Conservation (phyloP, 208 protist genomes). For the Acanthamoeba castellanii region DNA sequence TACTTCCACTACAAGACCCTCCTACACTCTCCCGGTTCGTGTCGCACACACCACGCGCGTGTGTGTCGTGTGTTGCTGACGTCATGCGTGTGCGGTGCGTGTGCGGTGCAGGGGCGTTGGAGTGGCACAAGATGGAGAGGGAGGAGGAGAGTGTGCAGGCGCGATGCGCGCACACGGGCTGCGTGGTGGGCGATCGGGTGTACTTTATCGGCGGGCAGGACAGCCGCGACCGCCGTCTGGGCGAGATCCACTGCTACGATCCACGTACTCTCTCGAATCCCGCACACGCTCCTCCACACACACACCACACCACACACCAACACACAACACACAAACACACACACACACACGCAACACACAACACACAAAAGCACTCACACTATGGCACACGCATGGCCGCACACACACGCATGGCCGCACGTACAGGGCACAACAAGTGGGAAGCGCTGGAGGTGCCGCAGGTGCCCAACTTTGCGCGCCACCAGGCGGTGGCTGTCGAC, state of each 20-base stretch:
- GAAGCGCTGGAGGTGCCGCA: not conserved
- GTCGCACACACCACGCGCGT: not conserved
- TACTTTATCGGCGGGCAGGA: conserved; percentile 71
- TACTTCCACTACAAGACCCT: conserved; percentile 63
- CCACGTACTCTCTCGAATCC: not conserved
- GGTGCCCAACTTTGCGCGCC: conserved; percentile 67
- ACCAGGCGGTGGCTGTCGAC: conserved; percentile 13
- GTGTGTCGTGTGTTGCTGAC: not conserved
- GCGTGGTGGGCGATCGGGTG: not conserved
- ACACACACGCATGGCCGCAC: not conserved
- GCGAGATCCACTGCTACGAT: conserved; percentile 44
- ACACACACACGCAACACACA: too few species aligned
- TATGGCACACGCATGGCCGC: not conserved
- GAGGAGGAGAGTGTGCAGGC: not conserved
- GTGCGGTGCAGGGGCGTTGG: not conserved
- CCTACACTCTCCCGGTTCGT: not conserved
- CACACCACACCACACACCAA: too few species aligned
- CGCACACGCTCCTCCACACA: too few species aligned
- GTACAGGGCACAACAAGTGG: not conserved
- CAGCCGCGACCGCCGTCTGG: not conserved
- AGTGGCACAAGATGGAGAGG: conserved; percentile 24
- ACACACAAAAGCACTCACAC: too few species aligned
- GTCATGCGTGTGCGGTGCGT: not conserved
- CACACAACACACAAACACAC: too few species aligned
- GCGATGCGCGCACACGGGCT: conserved; percentile 61